phyloP scores from a whole-genome alignment of 176 grass and related monocot species.

The Secale cereale region DNA sequence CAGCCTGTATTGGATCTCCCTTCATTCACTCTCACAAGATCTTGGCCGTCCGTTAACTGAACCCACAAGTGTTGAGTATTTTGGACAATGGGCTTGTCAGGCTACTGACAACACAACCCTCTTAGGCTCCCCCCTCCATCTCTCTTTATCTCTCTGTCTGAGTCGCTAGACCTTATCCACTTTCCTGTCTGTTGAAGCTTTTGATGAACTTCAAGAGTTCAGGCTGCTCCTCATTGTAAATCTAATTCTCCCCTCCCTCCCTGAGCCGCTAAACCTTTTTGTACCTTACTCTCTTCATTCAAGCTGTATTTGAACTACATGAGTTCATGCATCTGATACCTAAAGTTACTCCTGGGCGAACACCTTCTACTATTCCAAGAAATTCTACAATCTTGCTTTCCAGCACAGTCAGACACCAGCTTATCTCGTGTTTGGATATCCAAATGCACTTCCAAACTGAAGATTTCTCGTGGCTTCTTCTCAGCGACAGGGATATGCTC shows the following conservation, averaged over 20 bases:
- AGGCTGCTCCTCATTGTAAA: not conserved
- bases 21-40: no score
- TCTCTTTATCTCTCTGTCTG: not conserved
- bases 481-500: not conserved
- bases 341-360: not conserved
- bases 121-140: not conserved
- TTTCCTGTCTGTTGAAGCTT: not conserved
- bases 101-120: no score
- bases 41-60: no score
- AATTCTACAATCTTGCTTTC: not conserved
- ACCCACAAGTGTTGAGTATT: no score
- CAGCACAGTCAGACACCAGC: not conserved
- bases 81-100: no score
- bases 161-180: not conserved
- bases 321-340: not conserved
- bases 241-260: not conserved
- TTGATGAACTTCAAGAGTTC: not conserved
- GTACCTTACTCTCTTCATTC: not conserved
- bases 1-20: no score
- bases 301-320: not conserved
- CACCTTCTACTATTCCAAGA: not conserved
- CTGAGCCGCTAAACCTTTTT: not conserved
- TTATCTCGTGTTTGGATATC: not conserved
- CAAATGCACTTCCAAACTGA: constrained; percentile 6
- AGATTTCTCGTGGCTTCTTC: not conserved